Evolutionary conservation across 2,329 filamentous ascomycete genomes (phyloP).

Genomic region (Albophoma yamanashiensis): DNA sequence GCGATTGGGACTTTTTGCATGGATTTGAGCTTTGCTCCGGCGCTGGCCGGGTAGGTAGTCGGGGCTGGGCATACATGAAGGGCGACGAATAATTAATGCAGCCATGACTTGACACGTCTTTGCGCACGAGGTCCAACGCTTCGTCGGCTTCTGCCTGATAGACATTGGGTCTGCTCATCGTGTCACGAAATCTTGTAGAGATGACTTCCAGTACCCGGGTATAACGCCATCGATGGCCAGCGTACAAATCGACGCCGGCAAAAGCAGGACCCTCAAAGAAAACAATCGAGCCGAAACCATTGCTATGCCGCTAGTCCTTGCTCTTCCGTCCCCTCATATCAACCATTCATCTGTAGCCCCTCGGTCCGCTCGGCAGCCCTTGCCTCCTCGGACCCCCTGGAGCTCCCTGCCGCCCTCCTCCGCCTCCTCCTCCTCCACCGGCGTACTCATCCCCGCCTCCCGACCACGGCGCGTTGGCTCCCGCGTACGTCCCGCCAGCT

Average conservation of each 20-base stretch:
- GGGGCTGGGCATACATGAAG: neutral
- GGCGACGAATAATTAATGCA: neutral
- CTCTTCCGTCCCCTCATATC: neutral
- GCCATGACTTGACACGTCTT: neutral
- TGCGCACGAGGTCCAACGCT: neutral
- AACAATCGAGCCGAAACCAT: neutral
- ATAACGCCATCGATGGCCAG: neutral
- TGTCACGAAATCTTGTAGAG: neutral
- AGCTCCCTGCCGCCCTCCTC: conserved; percentile 17
- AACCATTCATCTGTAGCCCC: conserved; percentile 22
- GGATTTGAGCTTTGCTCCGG: neutral
- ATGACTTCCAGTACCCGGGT: neutral
- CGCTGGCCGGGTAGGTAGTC: neutral
- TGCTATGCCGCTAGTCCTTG: neutral
- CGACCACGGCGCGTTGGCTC: no score
- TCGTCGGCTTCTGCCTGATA: neutral
- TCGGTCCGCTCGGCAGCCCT: conserved; percentile 36
- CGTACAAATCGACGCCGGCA: neutral
- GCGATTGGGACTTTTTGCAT: neutral
- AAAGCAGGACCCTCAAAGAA: neutral
- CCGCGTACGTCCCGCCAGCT: conserved; percentile 8
- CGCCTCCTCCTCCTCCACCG: conserved; percentile 21
- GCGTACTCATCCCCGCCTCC: conserved; percentile 25
- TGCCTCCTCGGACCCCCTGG: conserved; percentile 17
- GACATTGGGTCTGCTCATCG: neutral